phyloP scores from a whole-genome alignment of 257 asterid species.

The Nyctanthes arbortristis region DNA sequence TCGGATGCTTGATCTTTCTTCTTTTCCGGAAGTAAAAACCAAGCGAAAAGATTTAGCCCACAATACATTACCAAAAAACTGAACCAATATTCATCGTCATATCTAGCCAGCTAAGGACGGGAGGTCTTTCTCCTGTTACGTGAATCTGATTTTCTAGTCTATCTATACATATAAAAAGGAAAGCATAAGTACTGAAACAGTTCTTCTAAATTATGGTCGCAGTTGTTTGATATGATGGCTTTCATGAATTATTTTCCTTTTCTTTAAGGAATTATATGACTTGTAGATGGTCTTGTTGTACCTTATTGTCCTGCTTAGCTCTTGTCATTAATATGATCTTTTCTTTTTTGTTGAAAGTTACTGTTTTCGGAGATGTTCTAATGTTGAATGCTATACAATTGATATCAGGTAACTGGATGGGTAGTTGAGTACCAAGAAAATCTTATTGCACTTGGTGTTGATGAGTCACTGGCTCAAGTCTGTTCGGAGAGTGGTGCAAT shows the following conservation, averaged over 20 bases:
- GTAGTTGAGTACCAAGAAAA: constrained; percentile 96
- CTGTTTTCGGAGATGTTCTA: constrained; percentile 16
- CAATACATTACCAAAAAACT: neutral
- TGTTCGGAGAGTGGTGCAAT: constrained; percentile 99
- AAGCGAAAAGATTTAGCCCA: neutral
- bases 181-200: neutral
- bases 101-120: too few species aligned
- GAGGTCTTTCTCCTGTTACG: too few species aligned
- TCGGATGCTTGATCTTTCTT: neutral
- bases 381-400: constrained; percentile 15
- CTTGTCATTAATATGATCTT: neutral
- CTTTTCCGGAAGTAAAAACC: neutral
- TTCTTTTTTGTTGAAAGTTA: constrained; percentile 4
- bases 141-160: too few species aligned
- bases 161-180: neutral
- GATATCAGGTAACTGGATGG: constrained; percentile 95
- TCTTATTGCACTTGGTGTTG: constrained; percentile 91
- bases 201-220: neutral
- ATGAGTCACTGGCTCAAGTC: constrained; percentile 97
- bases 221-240: constrained; percentile 2
- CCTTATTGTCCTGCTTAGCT: constrained; percentile 5
- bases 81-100: too few species aligned
- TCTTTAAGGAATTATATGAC: neutral
- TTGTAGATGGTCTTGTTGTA: constrained; percentile 2
- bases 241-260: neutral